These are phyloP conservation scores for Cetradonia linearis DNA, from an alignment of 495 filamentous ascomycete species.

Conservation along the genomic window DNA sequence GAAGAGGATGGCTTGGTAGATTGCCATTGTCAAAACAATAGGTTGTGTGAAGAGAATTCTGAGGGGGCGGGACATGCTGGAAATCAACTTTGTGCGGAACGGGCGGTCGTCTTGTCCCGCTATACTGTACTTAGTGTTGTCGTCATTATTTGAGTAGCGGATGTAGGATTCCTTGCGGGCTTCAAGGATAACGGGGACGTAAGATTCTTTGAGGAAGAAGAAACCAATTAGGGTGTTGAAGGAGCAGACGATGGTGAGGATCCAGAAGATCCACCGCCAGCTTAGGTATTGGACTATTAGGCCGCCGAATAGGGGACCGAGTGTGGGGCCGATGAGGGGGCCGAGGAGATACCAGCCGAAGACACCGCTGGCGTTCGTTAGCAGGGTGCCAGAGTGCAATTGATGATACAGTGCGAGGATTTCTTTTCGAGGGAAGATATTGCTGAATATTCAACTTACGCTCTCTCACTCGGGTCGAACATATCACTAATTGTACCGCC, in stretches of 20 bases:
- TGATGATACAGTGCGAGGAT: neutral
- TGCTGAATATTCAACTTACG: constrained; percentile 16
- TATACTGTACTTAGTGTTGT: constrained; percentile 18
- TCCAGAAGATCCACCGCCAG: constrained; percentile 76
- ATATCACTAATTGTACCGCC: constrained; percentile 73
- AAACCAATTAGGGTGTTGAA: constrained; percentile 41
- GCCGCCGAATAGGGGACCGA: constrained; percentile 56
- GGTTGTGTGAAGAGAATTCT: constrained; percentile 52
- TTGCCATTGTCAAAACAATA: constrained; percentile 46
- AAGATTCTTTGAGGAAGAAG: constrained; percentile 59
- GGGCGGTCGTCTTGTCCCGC: constrained; percentile 25
- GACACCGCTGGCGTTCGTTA: constrained; percentile 9
- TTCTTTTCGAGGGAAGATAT: no score
- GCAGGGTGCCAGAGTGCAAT: neutral
- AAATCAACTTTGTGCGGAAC: constrained; percentile 14
- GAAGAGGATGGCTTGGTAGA: constrained; percentile 53
- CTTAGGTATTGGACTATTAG: constrained; percentile 62
- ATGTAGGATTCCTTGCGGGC: constrained; percentile 19
- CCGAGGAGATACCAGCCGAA: constrained; percentile 28
- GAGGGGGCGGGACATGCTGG: constrained; percentile 38
- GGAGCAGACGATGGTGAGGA: constrained; percentile 57
- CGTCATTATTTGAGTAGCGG: neutral
- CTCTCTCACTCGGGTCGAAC: constrained; percentile 51
- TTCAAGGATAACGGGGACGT: constrained; percentile 38
- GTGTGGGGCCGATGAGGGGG: constrained; percentile 30